Base-by-base conservation (phyloP, 495 filamentous ascomycete species). In the Letharia lupina region DNA sequence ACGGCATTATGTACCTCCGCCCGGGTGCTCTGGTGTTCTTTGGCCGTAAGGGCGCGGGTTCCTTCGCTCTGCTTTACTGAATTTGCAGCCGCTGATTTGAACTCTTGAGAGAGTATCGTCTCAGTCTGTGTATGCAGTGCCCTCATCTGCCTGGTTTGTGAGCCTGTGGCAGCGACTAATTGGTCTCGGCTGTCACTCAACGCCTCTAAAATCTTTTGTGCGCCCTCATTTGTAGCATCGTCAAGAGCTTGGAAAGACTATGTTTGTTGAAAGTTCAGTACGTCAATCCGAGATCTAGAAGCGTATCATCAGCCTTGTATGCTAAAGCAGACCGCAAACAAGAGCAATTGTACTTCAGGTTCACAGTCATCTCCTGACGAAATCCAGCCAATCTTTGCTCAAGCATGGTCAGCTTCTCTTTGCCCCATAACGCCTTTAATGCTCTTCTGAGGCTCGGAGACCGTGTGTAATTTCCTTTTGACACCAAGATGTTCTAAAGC, bases 381-480 rank as follows among this genome's bases (percentile, higher is more conserved):
- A 52, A 66, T 12, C 45, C 64, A 37, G 58, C 58, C 44, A 61
- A 48, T 56, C 35, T 44, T 23, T 20, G 10, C 35, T 66, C 28
- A 4, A 61, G 23, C n/a, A 11, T 12, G 9, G 56, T 57, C 6
- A 45, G 18, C 37, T 61, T 66, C 9, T 57, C 58, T 23, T 66
- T 61, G 28, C 37, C 33, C 35, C 64, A 37, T 37, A 45, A 12
- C 11, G 23, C 39, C 60, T 42, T 45, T n/a, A 61, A 16, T n/a
- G 35, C n/a, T 20, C 42, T 47, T 35, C 59, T 37, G 28, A 52
- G 7, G 18, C 33, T 56, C 10, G 37, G 33, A 61, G 58, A 61
- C 39, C 44, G 10, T 0, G 35, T 60, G 28, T 13, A 1, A 1
- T 61, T 56, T 13, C 28, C 37, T 40, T 28, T 45, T 39, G 11